Base-by-base conservation (phyloP, 169 alveolate genomes). In the Cryptosporidium viatorum region DNA sequence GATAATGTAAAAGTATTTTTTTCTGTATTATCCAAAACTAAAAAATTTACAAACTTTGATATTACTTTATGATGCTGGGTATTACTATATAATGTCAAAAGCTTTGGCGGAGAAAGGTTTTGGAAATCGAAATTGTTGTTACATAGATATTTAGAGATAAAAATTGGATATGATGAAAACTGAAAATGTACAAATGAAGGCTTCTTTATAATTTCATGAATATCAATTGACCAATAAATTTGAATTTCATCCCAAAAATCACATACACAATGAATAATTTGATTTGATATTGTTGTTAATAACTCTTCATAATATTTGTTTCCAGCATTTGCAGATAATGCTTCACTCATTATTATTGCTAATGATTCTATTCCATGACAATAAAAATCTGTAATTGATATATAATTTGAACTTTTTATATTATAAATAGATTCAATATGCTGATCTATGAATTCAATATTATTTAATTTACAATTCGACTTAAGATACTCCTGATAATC, bases 121-220 rank as follows among this genome's bases (percentile, higher is more conserved):
- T 73, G 37, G 14, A 73, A 73, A 16, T n/a, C 21, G 35, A 73
- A 73, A 14, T 59, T 35, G 37, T 58, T 41, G 14, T 59, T 29
- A 18, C 12, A 55, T 9, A 33, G 0, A 21, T 33, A 29, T 33
- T 33, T 29, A 0, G 70, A 73, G 6, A 69, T 18, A 29, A 73
- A 73, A 73, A 73, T 52, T 33, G 86, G 86, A 29, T 52, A 73
- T 2, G 43, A 48, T 52, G 86, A 52, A 73, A 73, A 73, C 21
- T 73, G 86, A 18, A 58, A 1, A 2, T 59, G 23, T 33, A 41
- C 71, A 41, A 55, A 73, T 0, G 71, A 65, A 29, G 86, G 51
- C 26, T 14, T 71, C 6, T 55, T 51, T 35, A 37, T 35, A 23
- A 26, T 33, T 9, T 55, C 55, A 33, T 50, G 55, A 35, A 37